Evolutionary conservation across 2,329 filamentous ascomycete genomes (phyloP).

Genomic region (Aspergillus hiratsukae): DNA sequence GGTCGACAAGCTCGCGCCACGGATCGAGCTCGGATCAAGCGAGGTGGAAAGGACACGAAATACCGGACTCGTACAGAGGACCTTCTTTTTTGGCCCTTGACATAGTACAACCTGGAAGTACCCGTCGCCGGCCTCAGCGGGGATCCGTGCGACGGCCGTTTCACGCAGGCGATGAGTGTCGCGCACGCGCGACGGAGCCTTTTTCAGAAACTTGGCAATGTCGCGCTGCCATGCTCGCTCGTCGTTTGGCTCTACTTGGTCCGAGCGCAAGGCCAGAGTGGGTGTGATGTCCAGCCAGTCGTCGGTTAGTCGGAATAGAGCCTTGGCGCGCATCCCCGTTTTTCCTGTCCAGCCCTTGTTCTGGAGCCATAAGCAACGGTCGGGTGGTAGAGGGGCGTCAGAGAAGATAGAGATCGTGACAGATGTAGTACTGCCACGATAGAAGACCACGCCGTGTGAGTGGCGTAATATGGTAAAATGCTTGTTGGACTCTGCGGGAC

Average conservation of each 20-base stretch:
- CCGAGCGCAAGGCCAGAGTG: conserved; percentile 39
- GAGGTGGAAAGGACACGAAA: conserved; percentile 67
- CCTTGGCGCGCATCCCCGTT: conserved; percentile 63
- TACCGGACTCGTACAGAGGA: conserved; percentile 61
- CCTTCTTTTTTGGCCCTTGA: conserved; percentile 50
- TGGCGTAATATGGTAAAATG: conserved; percentile 65
- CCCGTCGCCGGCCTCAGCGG: conserved; percentile 59
- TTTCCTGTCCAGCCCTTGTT: conserved; percentile 65
- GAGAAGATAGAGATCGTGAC: conserved; percentile 62
- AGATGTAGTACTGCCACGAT: conserved; percentile 60
- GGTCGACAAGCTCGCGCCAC: conserved; percentile 61
- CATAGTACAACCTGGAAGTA: conserved; percentile 67
- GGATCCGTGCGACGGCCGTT: conserved; percentile 62
- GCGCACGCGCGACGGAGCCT: conserved; percentile 42
- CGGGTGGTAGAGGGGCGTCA: conserved; percentile 52
- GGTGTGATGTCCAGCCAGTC: conserved; percentile 68
- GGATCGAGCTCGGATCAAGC: conserved; percentile 55
- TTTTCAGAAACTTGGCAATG: conserved; percentile 59
- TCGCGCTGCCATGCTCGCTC: conserved; percentile 67
- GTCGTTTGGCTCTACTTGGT: conserved; percentile 52
- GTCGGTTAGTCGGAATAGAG: conserved; percentile 55
- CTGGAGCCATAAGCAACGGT: conserved; percentile 63
- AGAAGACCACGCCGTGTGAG: conserved; percentile 60
- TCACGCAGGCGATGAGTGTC: conserved; percentile 55
- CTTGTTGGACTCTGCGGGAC: conserved; percentile 60